These are phyloP conservation scores for Tricholoma sp. DNA, from an alignment of 768 basidiomycete species.

Conservation along the genomic window DNA sequence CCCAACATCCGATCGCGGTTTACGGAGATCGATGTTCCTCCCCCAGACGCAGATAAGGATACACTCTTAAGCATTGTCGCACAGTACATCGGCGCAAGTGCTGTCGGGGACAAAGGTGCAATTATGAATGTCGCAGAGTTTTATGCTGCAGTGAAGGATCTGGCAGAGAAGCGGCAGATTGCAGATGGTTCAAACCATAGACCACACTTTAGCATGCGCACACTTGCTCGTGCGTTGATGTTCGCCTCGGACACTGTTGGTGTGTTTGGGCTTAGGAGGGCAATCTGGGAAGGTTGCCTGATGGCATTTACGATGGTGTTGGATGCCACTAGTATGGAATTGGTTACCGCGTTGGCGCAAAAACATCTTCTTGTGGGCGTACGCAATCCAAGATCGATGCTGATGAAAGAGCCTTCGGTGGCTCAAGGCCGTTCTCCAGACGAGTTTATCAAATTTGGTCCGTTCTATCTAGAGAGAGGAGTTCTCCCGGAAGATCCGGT, in stretches of 20 bases:
- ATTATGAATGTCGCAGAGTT: slow-evolving; percentile 92
- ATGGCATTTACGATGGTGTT: slow-evolving; percentile 99
- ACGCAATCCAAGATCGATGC: slow-evolving; percentile 70
- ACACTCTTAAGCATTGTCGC: slow-evolving; percentile 81
- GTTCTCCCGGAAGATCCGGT: slow-evolving; percentile 53
- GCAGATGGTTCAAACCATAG: slow-evolving; percentile 91
- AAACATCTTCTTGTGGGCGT: slow-evolving; percentile 76
- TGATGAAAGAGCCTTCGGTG: slow-evolving; percentile 61
- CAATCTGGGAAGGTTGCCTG: slow-evolving; percentile 92
- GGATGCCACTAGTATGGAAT: slow-evolving; percentile 61
- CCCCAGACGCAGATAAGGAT: slow-evolving; percentile 89
- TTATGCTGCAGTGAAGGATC: slow-evolving; percentile 73
- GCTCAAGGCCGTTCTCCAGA: slow-evolving; percentile 41
- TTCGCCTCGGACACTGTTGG: slow-evolving; percentile 82
- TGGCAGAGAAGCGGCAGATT: slow-evolving; percentile 69
- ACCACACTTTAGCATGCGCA: slow-evolving; percentile 97
- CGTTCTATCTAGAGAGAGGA: slow-evolving; percentile 86
- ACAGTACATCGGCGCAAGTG: slow-evolving; percentile 82
- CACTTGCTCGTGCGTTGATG: slow-evolving; percentile 81
- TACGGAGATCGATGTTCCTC: slow-evolving; percentile 93
- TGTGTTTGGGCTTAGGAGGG: slow-evolving; percentile 74
- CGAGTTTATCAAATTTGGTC: slow-evolving; percentile 79
- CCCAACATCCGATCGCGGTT: slow-evolving; percentile 87
- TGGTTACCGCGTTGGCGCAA: slow-evolving; percentile 65
- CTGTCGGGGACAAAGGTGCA: slow-evolving; percentile 79